Base-by-base conservation (phyloP, 2,329 filamentous ascomycete genomes). In the Microdochium trichocladiopsis region DNA sequence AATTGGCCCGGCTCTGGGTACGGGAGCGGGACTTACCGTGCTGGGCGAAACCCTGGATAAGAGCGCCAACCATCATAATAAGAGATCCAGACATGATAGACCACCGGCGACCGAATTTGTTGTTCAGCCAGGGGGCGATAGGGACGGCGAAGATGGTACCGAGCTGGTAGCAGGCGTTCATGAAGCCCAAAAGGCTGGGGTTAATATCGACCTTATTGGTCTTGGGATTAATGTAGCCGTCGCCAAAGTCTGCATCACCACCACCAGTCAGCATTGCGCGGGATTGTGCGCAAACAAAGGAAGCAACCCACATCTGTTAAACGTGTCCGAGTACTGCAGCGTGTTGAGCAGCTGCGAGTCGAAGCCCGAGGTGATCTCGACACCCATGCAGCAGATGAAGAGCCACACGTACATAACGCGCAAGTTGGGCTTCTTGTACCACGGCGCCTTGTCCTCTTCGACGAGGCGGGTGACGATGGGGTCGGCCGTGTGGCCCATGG, bases 91-190 rank as follows among this genome's bases (percentile, higher is more conserved):
- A 80, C n/a, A 82, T 67, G 41, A 45, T 45, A 18, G n/a, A 45
- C 41, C 41, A 45, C 6, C 41, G 72, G 55, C 82, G 69, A 5
- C 82, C 82, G 45, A 78, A 71, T 36, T 64, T 71, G 53, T 84
- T 76, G 49, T 80, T 45, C 16, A 45, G n/a, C 41, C 41, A 45
- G n/a, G 41, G 41, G 41, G 41, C 41, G 21, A 45, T 45, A 18
- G 41, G 41, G n/a, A 45, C 72, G 22, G 77, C 77, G 6, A 79
- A 65, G 54, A 85, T 75, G 14, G 80, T 78, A 6, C 82, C 82
- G 2, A 85, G 69, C 5, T 77, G 80, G 64, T 84, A 84, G 16
- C 75, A 78, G 72, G 73, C 78, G 52, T 79, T 81, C 12, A 84
- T 59, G 4, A 76, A 66, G 0, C 80, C 75, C 21, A 84, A 76